phyloP scores from a whole-genome alignment of 2,329 filamentous ascomycete genomes.

The Anisogramma anomala region DNA sequence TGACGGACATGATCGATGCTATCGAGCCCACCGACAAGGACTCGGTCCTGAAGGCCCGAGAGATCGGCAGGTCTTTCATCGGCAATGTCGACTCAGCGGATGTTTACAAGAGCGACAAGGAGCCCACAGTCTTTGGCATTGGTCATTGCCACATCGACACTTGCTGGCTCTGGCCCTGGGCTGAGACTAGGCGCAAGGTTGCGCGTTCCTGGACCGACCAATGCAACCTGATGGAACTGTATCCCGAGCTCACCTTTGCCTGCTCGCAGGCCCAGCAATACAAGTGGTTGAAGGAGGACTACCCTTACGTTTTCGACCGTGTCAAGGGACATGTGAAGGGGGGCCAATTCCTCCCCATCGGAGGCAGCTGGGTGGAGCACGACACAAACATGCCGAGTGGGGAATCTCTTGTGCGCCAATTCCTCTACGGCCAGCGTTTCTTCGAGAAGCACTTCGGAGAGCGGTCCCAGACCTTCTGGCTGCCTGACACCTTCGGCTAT shows the following conservation, averaged over 20 bases:
- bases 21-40: slow-evolving; percentile 73
- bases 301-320: slow-evolving; percentile 78
- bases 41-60: slow-evolving; percentile 66
- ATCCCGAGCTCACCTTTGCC: slow-evolving; percentile 85
- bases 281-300: slow-evolving; percentile 89
- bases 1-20: slow-evolving; percentile 78
- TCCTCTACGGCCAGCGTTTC: slow-evolving; percentile 88
- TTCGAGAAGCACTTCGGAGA: slow-evolving; percentile 89
- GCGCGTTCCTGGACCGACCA: slow-evolving; percentile 95
- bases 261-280: slow-evolving; percentile 94
- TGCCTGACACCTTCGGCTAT: slow-evolving; percentile 97
- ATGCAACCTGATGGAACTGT: slow-evolving; percentile 87
- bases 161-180: slow-evolving; percentile 98
- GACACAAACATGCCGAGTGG: slow-evolving; percentile 96
- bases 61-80: slow-evolving; percentile 73
- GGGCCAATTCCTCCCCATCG: slow-evolving; percentile 86
- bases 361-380: slow-evolving; percentile 97
- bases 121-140: slow-evolving; percentile 73
- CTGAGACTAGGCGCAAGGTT: slow-evolving; percentile 93
- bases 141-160: slow-evolving; percentile 97
- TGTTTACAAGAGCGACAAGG: slow-evolving; percentile 67
- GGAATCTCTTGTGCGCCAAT: slow-evolving; percentile 87
- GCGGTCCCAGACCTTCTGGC: slow-evolving; percentile 86
- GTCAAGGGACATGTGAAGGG: slow-evolving; percentile 86
- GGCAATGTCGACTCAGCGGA: slow-evolving; percentile 72